Conservation (phyloP, 371 early-diverging fungal species). For the Dichotomocladium elegans region DNA sequence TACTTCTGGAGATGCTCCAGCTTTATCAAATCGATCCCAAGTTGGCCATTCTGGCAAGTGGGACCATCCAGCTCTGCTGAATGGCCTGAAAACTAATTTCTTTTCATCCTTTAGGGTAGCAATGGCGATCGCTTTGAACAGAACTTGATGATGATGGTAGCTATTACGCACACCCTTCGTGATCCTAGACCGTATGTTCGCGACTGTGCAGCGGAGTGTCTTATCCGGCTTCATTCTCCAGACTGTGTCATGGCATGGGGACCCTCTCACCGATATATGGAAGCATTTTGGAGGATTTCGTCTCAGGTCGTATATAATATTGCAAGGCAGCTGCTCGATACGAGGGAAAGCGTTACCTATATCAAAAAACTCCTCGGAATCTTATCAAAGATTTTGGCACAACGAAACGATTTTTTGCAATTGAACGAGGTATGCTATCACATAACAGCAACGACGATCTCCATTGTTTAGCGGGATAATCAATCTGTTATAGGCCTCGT, state of each 20-base stretch:
- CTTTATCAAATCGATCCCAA: slow-evolving; percentile 72
- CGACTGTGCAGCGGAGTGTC: slow-evolving; percentile 65
- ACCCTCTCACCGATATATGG: slow-evolving; percentile 49
- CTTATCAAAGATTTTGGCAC: slow-evolving; percentile 55
- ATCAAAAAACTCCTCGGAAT: slow-evolving; percentile 58
- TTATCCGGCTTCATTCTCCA: slow-evolving; percentile 61
- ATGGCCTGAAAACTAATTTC: not conserved
- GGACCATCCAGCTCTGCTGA: not conserved
- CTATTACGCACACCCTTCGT: slow-evolving; percentile 66
- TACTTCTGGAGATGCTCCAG: slow-evolving; percentile 71
- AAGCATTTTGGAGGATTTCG: slow-evolving; percentile 67
- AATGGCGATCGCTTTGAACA: slow-evolving; percentile 51
- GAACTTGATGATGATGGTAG: slow-evolving; percentile 58
- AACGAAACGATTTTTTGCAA: slow-evolving; percentile 65
- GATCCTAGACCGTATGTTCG: slow-evolving; percentile 62
- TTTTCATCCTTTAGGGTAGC: slow-evolving; percentile 22
- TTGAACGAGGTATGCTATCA: slow-evolving; percentile 32
- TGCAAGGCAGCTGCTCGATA: slow-evolving; percentile 54
- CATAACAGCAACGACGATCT: too few relatives aligned
- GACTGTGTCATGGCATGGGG: slow-evolving; percentile 65
- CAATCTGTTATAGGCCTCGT: not conserved
- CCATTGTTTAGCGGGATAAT: too few relatives aligned
- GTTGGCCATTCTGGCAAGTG: slow-evolving; percentile 53
- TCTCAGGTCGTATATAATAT: slow-evolving; percentile 53
- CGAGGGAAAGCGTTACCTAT: slow-evolving; percentile 51